These are phyloP conservation scores for Eucalyptus cloeziana DNA, from an alignment of 345 rosid genomes.

Conservation along the genomic window DNA sequence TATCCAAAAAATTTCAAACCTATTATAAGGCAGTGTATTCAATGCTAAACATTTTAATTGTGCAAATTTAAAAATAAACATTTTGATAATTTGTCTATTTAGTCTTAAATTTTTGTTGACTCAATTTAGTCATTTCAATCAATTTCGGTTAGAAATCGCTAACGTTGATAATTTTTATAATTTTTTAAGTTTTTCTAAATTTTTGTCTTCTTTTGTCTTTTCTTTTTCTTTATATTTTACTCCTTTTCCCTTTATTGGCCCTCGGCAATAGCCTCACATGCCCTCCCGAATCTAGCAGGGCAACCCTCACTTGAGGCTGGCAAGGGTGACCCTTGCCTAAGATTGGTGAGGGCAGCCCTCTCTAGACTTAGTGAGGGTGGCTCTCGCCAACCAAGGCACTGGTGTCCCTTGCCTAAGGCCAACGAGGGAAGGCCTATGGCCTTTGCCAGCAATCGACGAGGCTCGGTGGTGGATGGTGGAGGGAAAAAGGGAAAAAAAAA, in stretches of 20 bases:
- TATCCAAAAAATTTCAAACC: no score
- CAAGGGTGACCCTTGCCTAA: neutral
- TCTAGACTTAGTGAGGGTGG: neutral
- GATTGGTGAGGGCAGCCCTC: neutral
- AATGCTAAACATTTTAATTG: no score
- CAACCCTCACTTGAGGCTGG: rapidly evolving
- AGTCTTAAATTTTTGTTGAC: neutral
- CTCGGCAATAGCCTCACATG: rapidly evolving
- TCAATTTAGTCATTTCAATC: neutral
- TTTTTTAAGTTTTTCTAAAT: no score
- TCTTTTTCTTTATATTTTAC: neutral
- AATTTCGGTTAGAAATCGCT: no score
- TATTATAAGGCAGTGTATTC: rapidly evolving
- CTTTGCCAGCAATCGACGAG: rapidly evolving
- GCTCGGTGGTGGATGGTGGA: rapidly evolving
- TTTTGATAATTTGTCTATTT: no score
- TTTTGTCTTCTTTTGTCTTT: neutral
- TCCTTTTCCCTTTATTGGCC: neutral
- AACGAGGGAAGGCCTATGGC: no score
- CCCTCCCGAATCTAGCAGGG: rapidly evolving
- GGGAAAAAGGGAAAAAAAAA: no score
- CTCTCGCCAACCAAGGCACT: no score
- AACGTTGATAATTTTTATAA: no score
- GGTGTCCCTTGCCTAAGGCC: neutral
- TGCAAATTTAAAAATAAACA: neutral